Base-by-base conservation (phyloP, 1,139 yeast species). In the Blastobotrys aristatus region DNA sequence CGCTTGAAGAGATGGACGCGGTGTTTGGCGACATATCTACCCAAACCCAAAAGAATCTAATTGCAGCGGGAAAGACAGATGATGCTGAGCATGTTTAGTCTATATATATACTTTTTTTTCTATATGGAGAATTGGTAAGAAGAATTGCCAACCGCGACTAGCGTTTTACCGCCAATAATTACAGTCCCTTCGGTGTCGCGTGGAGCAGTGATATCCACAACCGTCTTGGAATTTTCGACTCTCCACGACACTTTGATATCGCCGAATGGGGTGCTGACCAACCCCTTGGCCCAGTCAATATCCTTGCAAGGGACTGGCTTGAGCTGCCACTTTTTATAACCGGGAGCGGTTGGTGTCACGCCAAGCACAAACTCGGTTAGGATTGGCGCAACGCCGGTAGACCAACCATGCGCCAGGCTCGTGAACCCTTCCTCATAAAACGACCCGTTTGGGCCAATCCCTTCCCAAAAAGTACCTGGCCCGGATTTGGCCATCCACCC, bases 1-100 rank as follows among this genome's bases (percentile, higher is more conserved):
- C 83, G 2, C 77, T 68, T 58, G 83, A 79, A 43, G 85, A 80
- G 61, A 63, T 80, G 58, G 85, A 80, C 63, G 39, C 52, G 37
- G 46, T 57, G 52, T 57, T 57, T 43, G 54, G 62, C 37, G 60
- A 63, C 42, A 44, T n/a, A n/a, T n/a, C 41, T 16, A 51, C 53
- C 7, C 53, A 51, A 40, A 52, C 55, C 16, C 47, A 48, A 44
- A 59, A 58, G 17, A 53, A 53, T n/a, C n/a, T n/a, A 35, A 57
- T 57, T 46, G 52, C 57, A 2, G 62, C 57, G 46, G 60, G 58
- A 48, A 50, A 59, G 44, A 54, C 47, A 32, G 20, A 6, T 14
- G n/a, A 6, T 32, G 3, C 17, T 32, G 17, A 32, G 4, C 17
- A 32, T 32, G 6, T 14, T 30, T 3, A 30, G 4, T 4, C n/a